Base-by-base conservation (phyloP, 768 basidiomycete genomes). In the Amanita molliuscula region DNA sequence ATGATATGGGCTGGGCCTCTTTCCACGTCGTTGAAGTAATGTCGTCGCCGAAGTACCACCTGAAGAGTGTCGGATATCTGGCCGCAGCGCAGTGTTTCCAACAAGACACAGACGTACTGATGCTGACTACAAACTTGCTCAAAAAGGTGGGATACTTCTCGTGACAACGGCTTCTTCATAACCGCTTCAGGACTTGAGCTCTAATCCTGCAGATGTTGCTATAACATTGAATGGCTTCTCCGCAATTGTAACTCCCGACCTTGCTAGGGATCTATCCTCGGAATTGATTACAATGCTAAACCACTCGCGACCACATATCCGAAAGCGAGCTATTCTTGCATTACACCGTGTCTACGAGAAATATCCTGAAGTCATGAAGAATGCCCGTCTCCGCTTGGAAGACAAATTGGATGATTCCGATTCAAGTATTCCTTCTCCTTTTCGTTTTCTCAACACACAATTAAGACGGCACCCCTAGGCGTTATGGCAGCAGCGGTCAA, bases 1-100 rank as follows among this genome's bases (percentile, higher is more conserved):
- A 85, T 62, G 92, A 87, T 69, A 96, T 88, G 82, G 79, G 80
- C 52, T 96, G 92, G 82, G 94, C 94, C 40, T 89, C 96, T 6
- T 99, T 99, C 60, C 83, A 95, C 64, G 87, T 99, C 47, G 84
- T 98, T 5, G 96, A 99, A 62, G 92, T 95, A 64, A 99, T 99
- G 96, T 92, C 92, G 33, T 93, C 92, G 3, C 71, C 86, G 3
- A 84, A 84, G 62, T 79, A 84, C 56, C 94, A 98, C 67, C 75
- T 98, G 56, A 99, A 99, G 73, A 82, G 80, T 23, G 84, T 98
- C 44, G 96, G 96, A 10, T 98, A 99, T 66, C 84, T 99, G 20
- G 96, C 88, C 1, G 93, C 96, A 3, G 66, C 79, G 36, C 82
- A 93, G 67, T 94, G 93, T 0, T 99, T 98, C 64, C 76, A 83